Conservation (phyloP, 768 basidiomycete genomes). For the Trametes sanguinea region DNA sequence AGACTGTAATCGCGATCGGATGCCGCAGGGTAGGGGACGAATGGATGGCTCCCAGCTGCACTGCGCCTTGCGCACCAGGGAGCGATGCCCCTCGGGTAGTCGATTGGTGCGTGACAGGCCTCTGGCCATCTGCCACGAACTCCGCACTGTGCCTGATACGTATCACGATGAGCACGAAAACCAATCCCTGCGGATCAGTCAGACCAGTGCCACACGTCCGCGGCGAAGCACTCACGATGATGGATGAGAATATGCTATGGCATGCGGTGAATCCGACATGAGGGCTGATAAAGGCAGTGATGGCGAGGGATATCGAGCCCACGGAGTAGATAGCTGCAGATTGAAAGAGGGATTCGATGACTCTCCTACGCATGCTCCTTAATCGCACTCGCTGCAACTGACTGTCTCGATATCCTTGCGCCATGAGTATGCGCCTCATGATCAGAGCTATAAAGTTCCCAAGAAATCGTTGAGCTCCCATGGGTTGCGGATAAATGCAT, state of each 20-base stretch:
- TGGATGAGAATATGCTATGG: constrained; percentile 18
- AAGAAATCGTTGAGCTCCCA: no score
- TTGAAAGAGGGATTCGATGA: constrained; percentile 19
- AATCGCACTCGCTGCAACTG: background rate
- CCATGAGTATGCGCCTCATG: constrained; percentile 9
- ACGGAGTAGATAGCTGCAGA: constrained; percentile 18
- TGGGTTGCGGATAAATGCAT: no score
- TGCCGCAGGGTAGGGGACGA: background rate
- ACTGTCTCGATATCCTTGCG: background rate
- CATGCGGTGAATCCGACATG: constrained; percentile 16
- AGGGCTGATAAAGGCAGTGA: constrained; percentile 17
- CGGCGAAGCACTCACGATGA: constrained; percentile 10
- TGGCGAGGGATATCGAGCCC: constrained; percentile 15
- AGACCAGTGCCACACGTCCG: background rate
- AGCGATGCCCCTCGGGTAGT: background rate
- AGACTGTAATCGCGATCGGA: constrained; percentile 18
- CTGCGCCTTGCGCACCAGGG: background rate
- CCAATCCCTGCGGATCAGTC: constrained; percentile 4
- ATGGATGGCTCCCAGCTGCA: background rate
- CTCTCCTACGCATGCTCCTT: constrained; percentile 10
- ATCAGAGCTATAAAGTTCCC: background rate
- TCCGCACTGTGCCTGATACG: constrained; percentile 7
- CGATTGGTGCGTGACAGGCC: constrained; percentile 4
- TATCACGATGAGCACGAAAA: constrained; percentile 19
- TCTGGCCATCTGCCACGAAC: background rate